Evolutionary conservation across 2,329 filamentous ascomycete genomes (phyloP), one percentile per base, ranked within the genome.

Genomic region (Chalara sp.): DNA sequence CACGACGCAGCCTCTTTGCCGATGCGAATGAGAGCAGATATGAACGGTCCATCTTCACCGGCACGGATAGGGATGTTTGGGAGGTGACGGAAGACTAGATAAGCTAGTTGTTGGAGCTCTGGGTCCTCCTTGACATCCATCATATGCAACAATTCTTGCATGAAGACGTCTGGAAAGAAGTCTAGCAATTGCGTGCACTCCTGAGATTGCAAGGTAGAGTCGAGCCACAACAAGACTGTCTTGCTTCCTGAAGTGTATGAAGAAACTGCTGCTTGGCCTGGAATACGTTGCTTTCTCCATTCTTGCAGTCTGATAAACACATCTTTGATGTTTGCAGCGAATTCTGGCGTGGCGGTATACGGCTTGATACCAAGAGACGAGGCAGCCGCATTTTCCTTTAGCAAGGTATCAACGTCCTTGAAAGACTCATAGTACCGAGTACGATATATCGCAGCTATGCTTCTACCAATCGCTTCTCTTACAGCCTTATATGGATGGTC

Each of bases 111-210:
- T 75, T 96, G 95, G 2, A 99, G 78, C 68, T 99, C 95, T 0
- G 89, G 90, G 62, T 99, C 93, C 68, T 99, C 93, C 68, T 97
- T 97, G 67, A 99, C 89, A 64, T 99, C 93, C 92, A 99, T 99
- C 93, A 99, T 99, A 73, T 99, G 91, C 48, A 99, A 74, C 11
- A 99, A 80, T 66, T 96, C 88, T 61, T 93, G 88, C 67, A 95
- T 93, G 64, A 97, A 92, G 0, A 86, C 77, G 35, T 87, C 79
- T 0, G 90, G 87, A 74, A 99, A 97, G 78, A 96, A 97, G 4
- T 85, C 83, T 13, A 95, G 82, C 11, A 99, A 80, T 64, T 93
- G 86, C 0, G 83, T 95, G 69, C 93, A 99, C 66, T 97, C 93
- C 56, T 95, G 87, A 0, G 89, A 95, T 3, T 88, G 89, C 3